These are phyloP conservation scores for Xylaria flabelliformis DNA, from an alignment of 495 filamentous ascomycete species.

Conservation along the genomic window DNA sequence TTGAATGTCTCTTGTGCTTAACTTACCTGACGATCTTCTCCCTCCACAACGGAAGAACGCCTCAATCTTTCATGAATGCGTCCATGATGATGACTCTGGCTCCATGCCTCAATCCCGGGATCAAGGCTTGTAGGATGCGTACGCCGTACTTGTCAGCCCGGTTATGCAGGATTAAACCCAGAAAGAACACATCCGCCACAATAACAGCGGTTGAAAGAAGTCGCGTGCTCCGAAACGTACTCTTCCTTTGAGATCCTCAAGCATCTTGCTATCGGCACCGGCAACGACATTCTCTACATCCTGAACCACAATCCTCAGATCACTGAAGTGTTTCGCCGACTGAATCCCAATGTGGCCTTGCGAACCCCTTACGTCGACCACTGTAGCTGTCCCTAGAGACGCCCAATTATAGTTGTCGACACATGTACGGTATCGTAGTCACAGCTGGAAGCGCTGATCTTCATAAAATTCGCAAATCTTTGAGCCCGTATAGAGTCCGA, in stretches of 20 bases:
- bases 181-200: conserved; percentile 54
- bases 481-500: not conserved
- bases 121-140: conserved; percentile 47
- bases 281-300: conserved; percentile 40
- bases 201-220: conserved; percentile 55
- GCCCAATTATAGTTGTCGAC: conserved; percentile 34
- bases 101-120: conserved; percentile 34
- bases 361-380: conserved; percentile 43
- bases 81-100: conserved; percentile 19
- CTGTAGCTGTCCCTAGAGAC: conserved; percentile 16
- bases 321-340: conserved; percentile 1
- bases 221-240: conserved; percentile 49
- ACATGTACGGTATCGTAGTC: conserved; percentile 4
- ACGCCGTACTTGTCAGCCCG: conserved; percentile 48
- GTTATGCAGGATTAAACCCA: conserved; percentile 59
- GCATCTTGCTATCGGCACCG: conserved; percentile 28
- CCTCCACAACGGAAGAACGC: not conserved
- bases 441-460: not conserved
- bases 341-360: conserved; percentile 24
- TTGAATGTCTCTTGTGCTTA: too few species aligned
- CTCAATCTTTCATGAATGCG: not conserved
- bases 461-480: conserved; percentile 27
- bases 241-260: conserved; percentile 14
- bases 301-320: conserved; percentile 31
- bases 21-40: not conserved